Percentiles rank a stretch among this genome's conserved stretches.
phyloP scores from a whole-genome alignment of 768 basidiomycete species.

The Trametes maxima region DNA sequence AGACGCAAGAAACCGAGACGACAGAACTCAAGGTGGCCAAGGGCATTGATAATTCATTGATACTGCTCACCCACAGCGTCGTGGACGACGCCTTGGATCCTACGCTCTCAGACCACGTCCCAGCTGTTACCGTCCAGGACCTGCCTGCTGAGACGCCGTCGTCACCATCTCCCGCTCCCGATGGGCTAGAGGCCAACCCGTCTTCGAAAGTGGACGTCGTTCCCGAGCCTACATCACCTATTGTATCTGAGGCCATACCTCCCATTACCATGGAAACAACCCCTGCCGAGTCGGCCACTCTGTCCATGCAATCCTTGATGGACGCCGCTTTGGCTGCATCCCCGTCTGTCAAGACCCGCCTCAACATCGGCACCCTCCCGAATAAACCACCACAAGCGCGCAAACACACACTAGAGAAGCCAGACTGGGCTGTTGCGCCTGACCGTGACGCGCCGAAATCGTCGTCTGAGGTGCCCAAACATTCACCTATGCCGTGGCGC shows the following conservation, averaged over 20 bases:
- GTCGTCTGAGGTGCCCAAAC: neutral
- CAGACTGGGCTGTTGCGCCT: slow-evolving; percentile 17
- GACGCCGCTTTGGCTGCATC: neutral
- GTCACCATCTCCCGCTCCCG: too few species aligned
- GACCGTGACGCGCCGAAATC: neutral
- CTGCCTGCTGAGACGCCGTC: neutral
- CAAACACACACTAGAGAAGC: slow-evolving; percentile 6
- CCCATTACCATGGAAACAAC: neutral
- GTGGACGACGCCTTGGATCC: neutral
- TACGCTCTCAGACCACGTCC: neutral
- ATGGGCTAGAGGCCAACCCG: too few species aligned
- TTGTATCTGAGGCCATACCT: neutral
- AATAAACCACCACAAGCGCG: neutral
- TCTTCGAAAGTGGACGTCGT: neutral
- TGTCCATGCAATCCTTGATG: neutral
- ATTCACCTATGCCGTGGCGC: neutral
- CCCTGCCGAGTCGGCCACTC: neutral
- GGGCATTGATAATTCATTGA: neutral
- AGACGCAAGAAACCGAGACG: neutral
- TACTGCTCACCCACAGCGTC: neutral
- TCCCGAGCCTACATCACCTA: neutral
- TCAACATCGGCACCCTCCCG: neutral
- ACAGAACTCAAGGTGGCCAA: neutral
- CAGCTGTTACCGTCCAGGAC: neutral
- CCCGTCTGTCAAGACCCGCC: too few species aligned